A percentile compares a stretch with the other conserved stretches of the same genome.
phyloP scores from a whole-genome alignment of 2,329 filamentous ascomycete species.

The Trichoderma sp. region DNA sequence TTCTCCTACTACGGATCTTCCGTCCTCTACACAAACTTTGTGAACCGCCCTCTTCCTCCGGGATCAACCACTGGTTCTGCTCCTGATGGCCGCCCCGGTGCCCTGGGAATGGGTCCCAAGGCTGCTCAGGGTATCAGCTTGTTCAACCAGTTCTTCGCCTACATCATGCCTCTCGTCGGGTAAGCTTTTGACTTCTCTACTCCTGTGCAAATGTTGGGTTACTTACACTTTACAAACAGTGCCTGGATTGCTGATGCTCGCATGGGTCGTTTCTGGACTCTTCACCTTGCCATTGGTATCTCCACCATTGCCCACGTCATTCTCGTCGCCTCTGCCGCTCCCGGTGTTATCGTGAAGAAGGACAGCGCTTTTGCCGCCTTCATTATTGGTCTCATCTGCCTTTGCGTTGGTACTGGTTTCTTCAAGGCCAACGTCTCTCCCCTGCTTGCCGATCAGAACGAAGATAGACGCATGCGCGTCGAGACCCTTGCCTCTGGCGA shows the following conservation, averaged over 20 bases:
- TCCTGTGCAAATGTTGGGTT: not conserved
- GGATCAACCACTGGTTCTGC: conserved; percentile 57
- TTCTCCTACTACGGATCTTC: conserved; percentile 77
- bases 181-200: conserved; percentile 30
- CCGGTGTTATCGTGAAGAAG: conserved; percentile 59
- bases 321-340: conserved; percentile 65
- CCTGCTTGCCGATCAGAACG: conserved; percentile 70
- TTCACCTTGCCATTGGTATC: conserved; percentile 66
- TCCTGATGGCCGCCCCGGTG: conserved; percentile 45
- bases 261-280: conserved; percentile 71
- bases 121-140: conserved; percentile 51
- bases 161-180: conserved; percentile 60
- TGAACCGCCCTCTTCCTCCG: conserved; percentile 55
- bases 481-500: conserved; percentile 56
- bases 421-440: conserved; percentile 82
- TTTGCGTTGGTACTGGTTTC: conserved; percentile 69
- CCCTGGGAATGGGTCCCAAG: conserved; percentile 59
- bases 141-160: conserved; percentile 64
- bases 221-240: conserved; percentile 30
- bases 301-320: conserved; percentile 68
- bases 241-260: conserved; percentile 67
- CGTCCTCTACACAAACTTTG: conserved; percentile 68
- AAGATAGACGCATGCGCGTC: conserved; percentile 58
- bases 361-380: conserved; percentile 65
- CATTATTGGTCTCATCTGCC: conserved; percentile 61